Evolutionary conservation across 2,329 filamentous ascomycete species (phyloP).

Genomic region (Fusarium napiforme): DNA sequence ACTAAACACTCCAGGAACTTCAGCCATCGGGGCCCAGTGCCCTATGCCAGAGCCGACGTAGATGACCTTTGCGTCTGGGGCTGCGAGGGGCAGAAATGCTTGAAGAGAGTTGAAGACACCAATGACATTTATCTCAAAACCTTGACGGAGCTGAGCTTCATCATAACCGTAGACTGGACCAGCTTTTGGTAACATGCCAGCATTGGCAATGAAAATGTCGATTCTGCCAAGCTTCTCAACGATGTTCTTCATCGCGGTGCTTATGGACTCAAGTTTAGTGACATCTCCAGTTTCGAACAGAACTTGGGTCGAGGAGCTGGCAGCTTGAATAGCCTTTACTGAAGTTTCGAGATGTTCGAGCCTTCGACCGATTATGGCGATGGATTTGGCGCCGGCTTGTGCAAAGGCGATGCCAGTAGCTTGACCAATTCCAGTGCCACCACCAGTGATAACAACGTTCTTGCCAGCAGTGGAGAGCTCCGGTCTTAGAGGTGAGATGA

Average conservation of each 20-base stretch:
- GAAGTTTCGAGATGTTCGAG: too few relatives aligned
- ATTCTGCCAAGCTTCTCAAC: slow-evolving; percentile 12
- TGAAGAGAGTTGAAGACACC: slow-evolving; percentile 41
- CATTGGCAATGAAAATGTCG: slow-evolving; percentile 30
- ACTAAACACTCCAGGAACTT: slow-evolving; percentile 27
- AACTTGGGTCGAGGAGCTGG: too few relatives aligned
- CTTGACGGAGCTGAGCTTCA: slow-evolving; percentile 3
- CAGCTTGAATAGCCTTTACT: too few relatives aligned
- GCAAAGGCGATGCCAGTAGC: slow-evolving; percentile 69
- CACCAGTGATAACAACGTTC: slow-evolving; percentile 73
- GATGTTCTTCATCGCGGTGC: neutral
- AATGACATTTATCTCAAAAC: slow-evolving; percentile 42
- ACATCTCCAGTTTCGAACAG: neutral
- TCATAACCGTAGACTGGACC: neutral
- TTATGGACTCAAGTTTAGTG: neutral
- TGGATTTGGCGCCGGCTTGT: slow-evolving; percentile 50
- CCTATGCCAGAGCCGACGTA: slow-evolving; percentile 36
- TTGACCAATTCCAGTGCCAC: slow-evolving; percentile 70
- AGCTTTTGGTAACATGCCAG: neutral
- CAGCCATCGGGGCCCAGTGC: slow-evolving; percentile 33
- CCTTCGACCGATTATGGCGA: too few relatives aligned
- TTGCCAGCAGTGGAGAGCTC: slow-evolving; percentile 49
- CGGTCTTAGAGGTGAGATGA: slow-evolving; percentile 45
- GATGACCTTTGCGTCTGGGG: slow-evolving; percentile 30
- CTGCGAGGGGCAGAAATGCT: slow-evolving; percentile 34